phyloP scores from a whole-genome alignment of 2,329 filamentous ascomycete species.

The Trichoderma cornu-damae region DNA sequence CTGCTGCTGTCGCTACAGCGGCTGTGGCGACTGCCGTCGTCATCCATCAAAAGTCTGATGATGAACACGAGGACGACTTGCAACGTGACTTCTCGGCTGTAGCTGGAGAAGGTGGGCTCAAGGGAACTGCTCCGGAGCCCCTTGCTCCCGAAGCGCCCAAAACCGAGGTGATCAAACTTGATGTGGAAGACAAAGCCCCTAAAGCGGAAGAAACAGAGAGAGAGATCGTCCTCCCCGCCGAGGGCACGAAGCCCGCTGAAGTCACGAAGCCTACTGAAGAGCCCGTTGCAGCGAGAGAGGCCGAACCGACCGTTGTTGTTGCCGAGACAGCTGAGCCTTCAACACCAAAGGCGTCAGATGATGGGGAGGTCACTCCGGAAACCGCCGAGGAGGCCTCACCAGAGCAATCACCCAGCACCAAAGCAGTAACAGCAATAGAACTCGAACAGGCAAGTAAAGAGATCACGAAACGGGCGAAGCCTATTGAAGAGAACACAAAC shows the following conservation, averaged over 20 bases:
- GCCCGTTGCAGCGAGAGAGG: conserved; percentile 5
- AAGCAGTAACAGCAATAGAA: conserved; percentile 9
- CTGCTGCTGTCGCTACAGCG: conserved; percentile 10
- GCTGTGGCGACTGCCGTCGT: conserved; percentile 13
- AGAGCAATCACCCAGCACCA: background rate
- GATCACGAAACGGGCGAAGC: conserved; percentile 17
- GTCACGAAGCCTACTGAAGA: conserved; percentile 11
- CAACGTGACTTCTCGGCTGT: conserved; percentile 1
- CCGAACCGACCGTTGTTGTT: background rate
- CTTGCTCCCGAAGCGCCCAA: conserved; percentile 14
- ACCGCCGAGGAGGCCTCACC: background rate
- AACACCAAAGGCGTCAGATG: background rate
- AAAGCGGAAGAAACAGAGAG: conserved; percentile 5
- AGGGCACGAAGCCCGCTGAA: conserved; percentile 8
- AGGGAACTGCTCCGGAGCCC: conserved; percentile 11
- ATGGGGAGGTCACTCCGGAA: background rate
- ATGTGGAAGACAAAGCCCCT: conserved; percentile 5
- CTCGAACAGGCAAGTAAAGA: conserved; percentile 21
- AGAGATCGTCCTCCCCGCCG: conserved; percentile 7
- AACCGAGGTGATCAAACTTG: conserved; percentile 12
- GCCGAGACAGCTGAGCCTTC: conserved; percentile 8
- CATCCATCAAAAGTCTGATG: conserved; percentile 1
- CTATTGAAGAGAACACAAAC: conserved; percentile 17
- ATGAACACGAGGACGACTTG: background rate
- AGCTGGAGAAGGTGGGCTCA: conserved; percentile 5